Evolutionary conservation across 73 alveolate species (phyloP).

Genomic region (Symbiodinium pilosum): DNA sequence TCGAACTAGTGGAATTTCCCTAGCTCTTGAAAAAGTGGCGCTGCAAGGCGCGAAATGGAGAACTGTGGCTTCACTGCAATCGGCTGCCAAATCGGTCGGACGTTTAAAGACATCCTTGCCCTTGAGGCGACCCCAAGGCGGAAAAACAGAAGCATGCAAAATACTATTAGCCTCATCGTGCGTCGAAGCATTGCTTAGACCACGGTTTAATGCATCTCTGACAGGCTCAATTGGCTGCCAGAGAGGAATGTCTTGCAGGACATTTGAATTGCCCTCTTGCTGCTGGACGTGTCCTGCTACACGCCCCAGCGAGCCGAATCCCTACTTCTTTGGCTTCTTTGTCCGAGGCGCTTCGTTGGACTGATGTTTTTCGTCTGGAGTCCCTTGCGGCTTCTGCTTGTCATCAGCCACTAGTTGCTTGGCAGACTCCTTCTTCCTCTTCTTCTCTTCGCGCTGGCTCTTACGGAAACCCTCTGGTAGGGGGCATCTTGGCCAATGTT

Average conservation of each 20-base stretch:
- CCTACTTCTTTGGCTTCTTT: neutral
- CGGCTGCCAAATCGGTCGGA: neutral
- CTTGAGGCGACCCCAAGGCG: conserved; percentile 10
- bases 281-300: neutral
- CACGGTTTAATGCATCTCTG: too few species aligned
- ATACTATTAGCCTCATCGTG: too few species aligned
- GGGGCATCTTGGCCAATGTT: neutral
- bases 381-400: too few species aligned
- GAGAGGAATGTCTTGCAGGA: too few species aligned
- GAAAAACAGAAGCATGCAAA: too few species aligned
- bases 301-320: neutral
- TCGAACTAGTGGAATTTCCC: neutral
- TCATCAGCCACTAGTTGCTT: too few species aligned
- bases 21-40: conserved; percentile 20
- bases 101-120: neutral
- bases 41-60: conserved; percentile 8
- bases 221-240: too few species aligned
- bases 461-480: neutral
- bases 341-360: neutral
- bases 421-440: neutral
- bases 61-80: neutral
- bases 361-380: neutral
- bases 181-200: too few species aligned
- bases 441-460: neutral
- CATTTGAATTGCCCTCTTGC: neutral